Base-by-base conservation (phyloP, 805 yeast genomes). In the Jamesozyma rosinii region DNA sequence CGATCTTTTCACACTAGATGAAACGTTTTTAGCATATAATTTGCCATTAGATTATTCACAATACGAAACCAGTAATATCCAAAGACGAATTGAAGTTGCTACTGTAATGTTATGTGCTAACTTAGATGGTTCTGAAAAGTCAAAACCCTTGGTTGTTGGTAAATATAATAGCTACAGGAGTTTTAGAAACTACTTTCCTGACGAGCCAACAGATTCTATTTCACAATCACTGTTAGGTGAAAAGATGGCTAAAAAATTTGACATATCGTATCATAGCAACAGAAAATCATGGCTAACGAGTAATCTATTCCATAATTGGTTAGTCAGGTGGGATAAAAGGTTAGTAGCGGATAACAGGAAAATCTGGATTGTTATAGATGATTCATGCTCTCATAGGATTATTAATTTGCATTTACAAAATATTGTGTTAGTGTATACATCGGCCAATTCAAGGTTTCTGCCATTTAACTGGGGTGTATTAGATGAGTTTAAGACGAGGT, bases 381-480 rank as follows among this genome's bases (percentile, higher is more conserved):
- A 79, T 57, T 72, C 81, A 18, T 73, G 80, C 6, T 72, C 81
- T 0, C 85, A 79, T 55, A 64, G 83, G 41, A 73, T 78, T 8
- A 68, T 71, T 30, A 79, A 77, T 33, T 65, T 72, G 29, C 75
- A 71, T 46, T 63, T 77, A 34, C 64, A 64, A 43, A 67, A 69
- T 45, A 69, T 70, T 13, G 51, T 65, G 27, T 50, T 71, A 33
- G 52, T 70, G 6, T 71, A 63, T 44, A 68, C 71, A 0, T 59
- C 70, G 0, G 57, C 69, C 24, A 58, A 54, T 31, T 58, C 68
- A 9, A 61, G 71, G 50, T 77, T 75, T 52, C 57, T 77, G 29
- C 84, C 84, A 6, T 76, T 77, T 68, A 74, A 70, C 46, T 77
- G 79, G 71, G 85, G 85, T 3, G 74, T 79, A 3, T 67, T 75